These are phyloP conservation scores for Backusella sp. DNA, from an alignment of 192 early-diverging fungal species.

Conservation along the genomic window DNA sequence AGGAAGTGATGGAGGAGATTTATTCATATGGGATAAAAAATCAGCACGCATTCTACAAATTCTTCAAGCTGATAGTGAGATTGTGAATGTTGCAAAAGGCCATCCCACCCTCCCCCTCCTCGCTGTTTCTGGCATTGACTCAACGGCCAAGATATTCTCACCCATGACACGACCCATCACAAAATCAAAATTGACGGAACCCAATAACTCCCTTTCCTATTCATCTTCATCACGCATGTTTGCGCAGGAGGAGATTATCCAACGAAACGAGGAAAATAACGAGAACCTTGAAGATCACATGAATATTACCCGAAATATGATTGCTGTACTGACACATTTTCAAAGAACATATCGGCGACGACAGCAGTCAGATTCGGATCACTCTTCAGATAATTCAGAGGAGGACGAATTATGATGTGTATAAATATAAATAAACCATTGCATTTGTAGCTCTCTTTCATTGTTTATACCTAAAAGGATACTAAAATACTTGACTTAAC, in stretches of 20 bases:
- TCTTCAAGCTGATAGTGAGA: conserved; percentile 61
- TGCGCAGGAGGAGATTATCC: neutral
- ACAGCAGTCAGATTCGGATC: neutral
- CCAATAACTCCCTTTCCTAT: neutral
- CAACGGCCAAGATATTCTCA: conserved; percentile 67
- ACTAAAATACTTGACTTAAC: too few relatives aligned
- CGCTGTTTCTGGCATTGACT: conserved; percentile 72
- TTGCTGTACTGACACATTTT: neutral
- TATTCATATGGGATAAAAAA: conserved; percentile 67
- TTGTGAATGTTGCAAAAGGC: conserved; percentile 51
- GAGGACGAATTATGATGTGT: neutral
- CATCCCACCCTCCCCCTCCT: conserved; percentile 56
- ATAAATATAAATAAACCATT: neutral
- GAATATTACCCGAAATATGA: neutral
- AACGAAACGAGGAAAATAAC: neutral
- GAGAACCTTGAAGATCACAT: conserved; percentile 10
- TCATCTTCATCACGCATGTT: conserved; percentile 10
- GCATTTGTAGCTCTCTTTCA: neutral
- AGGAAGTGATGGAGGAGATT: conserved; percentile 74
- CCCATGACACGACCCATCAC: conserved; percentile 31
- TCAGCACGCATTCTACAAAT: conserved; percentile 61
- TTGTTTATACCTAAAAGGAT: neutral
- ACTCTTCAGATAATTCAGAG: neutral
- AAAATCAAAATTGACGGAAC: neutral
- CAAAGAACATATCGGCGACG: neutral